These are phyloP conservation scores for Coleophoma cylindrospora DNA, from an alignment of 2,329 filamentous ascomycete genomes.

Conservation along the genomic window DNA sequence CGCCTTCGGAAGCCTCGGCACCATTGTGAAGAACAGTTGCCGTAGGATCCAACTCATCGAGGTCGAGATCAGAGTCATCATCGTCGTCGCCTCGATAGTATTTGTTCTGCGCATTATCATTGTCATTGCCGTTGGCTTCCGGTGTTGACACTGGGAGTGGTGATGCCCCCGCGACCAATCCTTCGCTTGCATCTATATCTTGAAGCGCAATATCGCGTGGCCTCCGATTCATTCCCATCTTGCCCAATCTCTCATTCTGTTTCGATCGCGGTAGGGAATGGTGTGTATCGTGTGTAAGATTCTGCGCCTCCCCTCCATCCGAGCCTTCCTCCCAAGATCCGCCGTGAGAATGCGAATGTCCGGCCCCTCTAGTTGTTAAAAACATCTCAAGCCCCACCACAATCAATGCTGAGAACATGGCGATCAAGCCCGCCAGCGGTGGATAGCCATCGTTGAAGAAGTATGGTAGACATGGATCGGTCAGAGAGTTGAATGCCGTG, in stretches of 20 bases:
- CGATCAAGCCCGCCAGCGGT: slow-evolving; percentile 75
- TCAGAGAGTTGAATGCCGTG: slow-evolving; percentile 55
- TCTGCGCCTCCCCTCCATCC: slow-evolving; percentile 35
- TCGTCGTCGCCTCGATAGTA: slow-evolving; percentile 25
- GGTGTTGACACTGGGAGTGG: slow-evolving; percentile 53
- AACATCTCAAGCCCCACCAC: slow-evolving; percentile 88
- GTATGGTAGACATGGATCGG: slow-evolving; percentile 63
- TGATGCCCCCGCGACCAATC: slow-evolving; percentile 53
- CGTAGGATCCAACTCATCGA: slow-evolving; percentile 53
- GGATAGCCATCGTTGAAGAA: slow-evolving; percentile 78
- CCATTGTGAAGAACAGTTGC: neutral
- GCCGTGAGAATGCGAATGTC: slow-evolving; percentile 53
- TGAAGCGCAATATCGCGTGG: slow-evolving; percentile 45
- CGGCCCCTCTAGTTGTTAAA: slow-evolving; percentile 66
- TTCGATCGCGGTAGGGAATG: slow-evolving; percentile 14
- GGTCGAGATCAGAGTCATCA: slow-evolving; percentile 52
- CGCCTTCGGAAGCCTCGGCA: slow-evolving; percentile 22
- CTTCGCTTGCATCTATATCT: slow-evolving; percentile 46
- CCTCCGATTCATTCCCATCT: slow-evolving; percentile 29
- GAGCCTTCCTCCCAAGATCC: slow-evolving; percentile 21
- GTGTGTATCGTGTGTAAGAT: slow-evolving; percentile 19
- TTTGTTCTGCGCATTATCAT: slow-evolving; percentile 18
- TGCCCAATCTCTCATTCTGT: slow-evolving; percentile 20
- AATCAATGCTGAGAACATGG: slow-evolving; percentile 75
- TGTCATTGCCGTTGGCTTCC: slow-evolving; percentile 7